These are phyloP conservation scores for Sonneratia caseolaris DNA, from an alignment of 345 rosid genomes.

Conservation along the genomic window DNA sequence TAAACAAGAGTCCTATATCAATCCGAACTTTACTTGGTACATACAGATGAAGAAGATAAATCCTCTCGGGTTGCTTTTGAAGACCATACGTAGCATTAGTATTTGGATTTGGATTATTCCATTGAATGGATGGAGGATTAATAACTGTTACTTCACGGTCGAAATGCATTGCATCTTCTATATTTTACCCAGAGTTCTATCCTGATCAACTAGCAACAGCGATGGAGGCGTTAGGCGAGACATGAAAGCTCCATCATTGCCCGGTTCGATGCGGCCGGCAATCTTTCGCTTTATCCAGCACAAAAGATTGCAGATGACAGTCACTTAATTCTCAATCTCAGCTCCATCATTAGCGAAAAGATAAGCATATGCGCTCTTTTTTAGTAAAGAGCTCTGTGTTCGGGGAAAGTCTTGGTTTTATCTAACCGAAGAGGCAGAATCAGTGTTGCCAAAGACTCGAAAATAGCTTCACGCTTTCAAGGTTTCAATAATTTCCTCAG, in stretches of 20 bases:
- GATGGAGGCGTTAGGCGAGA: background rate
- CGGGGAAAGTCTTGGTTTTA: constrained; percentile 5
- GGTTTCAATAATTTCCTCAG: no score
- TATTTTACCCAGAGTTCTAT: background rate
- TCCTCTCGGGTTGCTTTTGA: no score
- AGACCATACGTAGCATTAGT: no score
- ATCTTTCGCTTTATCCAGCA: background rate
- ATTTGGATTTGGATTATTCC: no score
- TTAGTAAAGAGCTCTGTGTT: constrained; percentile 17
- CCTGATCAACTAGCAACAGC: background rate
- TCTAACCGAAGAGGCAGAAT: constrained; percentile 1
- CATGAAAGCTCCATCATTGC: background rate
- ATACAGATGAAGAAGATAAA: no score
- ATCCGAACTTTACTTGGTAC: no score
- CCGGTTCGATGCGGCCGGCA: background rate
- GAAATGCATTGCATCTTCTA: no score
- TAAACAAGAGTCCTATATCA: background rate
- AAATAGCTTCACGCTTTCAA: no score
- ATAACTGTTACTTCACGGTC: background rate
- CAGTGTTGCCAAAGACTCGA: background rate
- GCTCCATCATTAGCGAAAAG: constrained; percentile 16
- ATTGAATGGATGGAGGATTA: no score
- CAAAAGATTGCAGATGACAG: background rate
- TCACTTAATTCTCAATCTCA: background rate
- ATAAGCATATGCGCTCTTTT: constrained; percentile 21